Conservation (phyloP, 2,329 filamentous ascomycete species). For the Venturia nashicola region DNA sequence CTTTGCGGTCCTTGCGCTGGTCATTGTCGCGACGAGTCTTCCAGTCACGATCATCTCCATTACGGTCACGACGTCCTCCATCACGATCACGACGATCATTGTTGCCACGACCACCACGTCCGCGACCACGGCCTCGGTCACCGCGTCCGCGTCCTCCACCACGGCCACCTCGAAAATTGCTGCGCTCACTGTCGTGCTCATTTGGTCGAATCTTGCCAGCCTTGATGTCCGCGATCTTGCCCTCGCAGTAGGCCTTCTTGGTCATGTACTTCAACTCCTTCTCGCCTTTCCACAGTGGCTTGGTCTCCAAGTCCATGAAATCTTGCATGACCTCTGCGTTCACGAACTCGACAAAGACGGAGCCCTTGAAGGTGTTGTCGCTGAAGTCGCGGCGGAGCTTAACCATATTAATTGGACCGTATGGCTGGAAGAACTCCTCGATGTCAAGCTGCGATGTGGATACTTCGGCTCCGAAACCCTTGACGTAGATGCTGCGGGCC, state of each 20-base stretch:
- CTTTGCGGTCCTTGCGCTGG: slow-evolving; percentile 15
- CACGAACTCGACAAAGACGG: slow-evolving; percentile 87
- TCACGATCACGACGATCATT: slow-evolving; percentile 12
- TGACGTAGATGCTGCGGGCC: slow-evolving; percentile 72
- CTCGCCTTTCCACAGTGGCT: slow-evolving; percentile 72
- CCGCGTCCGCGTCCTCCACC: slow-evolving; percentile 17
- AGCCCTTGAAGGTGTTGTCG: slow-evolving; percentile 77
- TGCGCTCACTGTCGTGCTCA: background rate
- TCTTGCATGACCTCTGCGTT: slow-evolving; percentile 64
- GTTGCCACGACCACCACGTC: slow-evolving; percentile 15
- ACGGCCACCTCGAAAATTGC: slow-evolving; percentile 15
- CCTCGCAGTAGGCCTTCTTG: slow-evolving; percentile 70
- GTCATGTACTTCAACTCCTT: slow-evolving; percentile 64
- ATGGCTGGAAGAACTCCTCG: slow-evolving; percentile 78
- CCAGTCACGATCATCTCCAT: slow-evolving; percentile 14
- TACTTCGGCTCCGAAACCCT: slow-evolving; percentile 84
- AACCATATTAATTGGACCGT: slow-evolving; percentile 67
- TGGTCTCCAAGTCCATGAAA: slow-evolving; percentile 68
- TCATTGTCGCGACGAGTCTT: slow-evolving; percentile 18
- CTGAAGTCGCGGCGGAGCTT: slow-evolving; percentile 68
- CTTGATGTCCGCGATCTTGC: slow-evolving; percentile 33
- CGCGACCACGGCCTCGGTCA: slow-evolving; percentile 18
- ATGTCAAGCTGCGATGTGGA: slow-evolving; percentile 83
- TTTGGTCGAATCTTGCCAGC: slow-evolving; percentile 27
- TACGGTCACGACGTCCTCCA: slow-evolving; percentile 5